Evolutionary conservation across 257 asterid genomes (phyloP).

Genomic region (Salvia miltiorrhiza): DNA sequence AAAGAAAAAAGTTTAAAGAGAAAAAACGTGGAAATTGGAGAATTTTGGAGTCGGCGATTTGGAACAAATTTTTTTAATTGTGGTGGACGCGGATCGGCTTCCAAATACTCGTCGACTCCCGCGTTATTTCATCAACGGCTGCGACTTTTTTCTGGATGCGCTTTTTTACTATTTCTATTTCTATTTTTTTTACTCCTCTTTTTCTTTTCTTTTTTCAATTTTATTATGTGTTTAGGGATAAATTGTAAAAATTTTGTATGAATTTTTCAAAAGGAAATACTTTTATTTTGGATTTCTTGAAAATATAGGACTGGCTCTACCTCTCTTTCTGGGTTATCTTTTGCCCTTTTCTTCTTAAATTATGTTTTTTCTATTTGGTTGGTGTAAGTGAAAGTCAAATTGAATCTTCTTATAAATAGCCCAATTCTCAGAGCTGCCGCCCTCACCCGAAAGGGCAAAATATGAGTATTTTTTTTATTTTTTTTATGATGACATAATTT

Average conservation of each 20-base stretch:
- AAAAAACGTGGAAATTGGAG: neutral
- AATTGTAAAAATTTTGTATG: too few relatives aligned
- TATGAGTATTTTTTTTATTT: too few relatives aligned
- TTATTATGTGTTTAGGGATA: neutral
- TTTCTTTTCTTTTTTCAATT: too few relatives aligned
- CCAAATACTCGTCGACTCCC: constrained; percentile 24
- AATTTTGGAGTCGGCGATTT: constrained; percentile 16
- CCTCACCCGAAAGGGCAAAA: neutral
- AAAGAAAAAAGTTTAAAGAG: neutral
- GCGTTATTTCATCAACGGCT: constrained; percentile 33
- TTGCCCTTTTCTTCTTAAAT: too few relatives aligned
- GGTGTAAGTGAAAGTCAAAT: too few relatives aligned
- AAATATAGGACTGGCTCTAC: too few relatives aligned
- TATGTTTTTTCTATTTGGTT: neutral
- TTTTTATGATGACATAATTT: neutral
- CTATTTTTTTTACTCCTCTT: too few relatives aligned
- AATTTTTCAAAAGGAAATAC: too few relatives aligned
- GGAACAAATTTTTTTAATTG: neutral
- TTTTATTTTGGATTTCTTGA: too few relatives aligned
- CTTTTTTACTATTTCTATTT: neutral
- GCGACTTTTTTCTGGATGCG: neutral
- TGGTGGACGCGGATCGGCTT: constrained; percentile 18
- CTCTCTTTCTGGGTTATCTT: too few relatives aligned
- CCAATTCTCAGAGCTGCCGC: neutral
- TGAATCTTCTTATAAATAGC: neutral